Evolutionary conservation across 345 rosid species (phyloP).

Genomic region (Raphanus raphanistrum): DNA sequence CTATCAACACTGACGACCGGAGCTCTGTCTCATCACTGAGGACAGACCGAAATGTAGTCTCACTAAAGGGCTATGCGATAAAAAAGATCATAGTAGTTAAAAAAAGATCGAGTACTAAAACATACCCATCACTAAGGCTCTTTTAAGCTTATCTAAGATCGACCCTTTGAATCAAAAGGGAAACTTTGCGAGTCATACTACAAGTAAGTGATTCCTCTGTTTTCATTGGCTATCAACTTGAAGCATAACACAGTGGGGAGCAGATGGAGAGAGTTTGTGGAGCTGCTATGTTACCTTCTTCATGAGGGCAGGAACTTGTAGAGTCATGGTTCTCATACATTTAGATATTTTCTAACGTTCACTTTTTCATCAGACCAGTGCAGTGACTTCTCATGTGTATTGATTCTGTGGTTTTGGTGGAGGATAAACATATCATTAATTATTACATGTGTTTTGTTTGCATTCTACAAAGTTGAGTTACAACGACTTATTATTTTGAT

Average conservation of each 20-base stretch:
- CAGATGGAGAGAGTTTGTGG: conserved; percentile 59
- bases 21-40: conserved; percentile 68
- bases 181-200: conserved; percentile 31
- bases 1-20: conserved; percentile 36
- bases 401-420: no score
- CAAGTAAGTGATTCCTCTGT: conserved; percentile 33
- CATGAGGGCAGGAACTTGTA: no score
- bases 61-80: conserved; percentile 55
- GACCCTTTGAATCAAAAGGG: conserved; percentile 20
- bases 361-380: no score
- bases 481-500: neutral
- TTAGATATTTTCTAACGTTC: no score
- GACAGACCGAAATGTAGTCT: conserved; percentile 63
- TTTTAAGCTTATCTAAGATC: conserved; percentile 52
- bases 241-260: conserved; percentile 68
- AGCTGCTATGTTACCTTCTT: conserved; percentile 26
- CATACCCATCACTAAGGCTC: conserved; percentile 60
- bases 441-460: conserved; percentile 7
- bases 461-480: neutral
- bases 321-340: no score
- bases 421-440: neutral
- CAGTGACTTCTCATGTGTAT: no score
- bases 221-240: conserved; percentile 58
- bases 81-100: conserved; percentile 47
- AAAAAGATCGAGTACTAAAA: conserved; percentile 59